These are phyloP conservation scores for Clavispora santaluciae DNA, from an alignment of 805 yeast species.

Conservation along the genomic window DNA sequence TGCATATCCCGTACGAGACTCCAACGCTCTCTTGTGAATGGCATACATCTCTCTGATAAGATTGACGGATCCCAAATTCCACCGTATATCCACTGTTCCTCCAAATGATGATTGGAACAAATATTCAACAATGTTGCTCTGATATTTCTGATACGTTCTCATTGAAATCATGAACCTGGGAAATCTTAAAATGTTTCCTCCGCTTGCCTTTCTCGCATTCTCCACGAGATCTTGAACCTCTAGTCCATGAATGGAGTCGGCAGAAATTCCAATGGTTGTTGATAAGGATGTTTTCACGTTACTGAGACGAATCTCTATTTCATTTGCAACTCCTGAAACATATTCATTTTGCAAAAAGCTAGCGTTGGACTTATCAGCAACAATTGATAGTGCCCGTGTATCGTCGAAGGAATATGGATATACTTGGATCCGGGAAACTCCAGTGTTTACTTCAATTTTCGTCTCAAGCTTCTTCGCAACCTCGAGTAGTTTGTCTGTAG, in stretches of 20 bases:
- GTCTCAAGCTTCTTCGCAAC: constrained; percentile 52
- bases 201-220: constrained; percentile 55
- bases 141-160: constrained; percentile 63
- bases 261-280: constrained; percentile 46
- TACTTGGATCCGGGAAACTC: constrained; percentile 53
- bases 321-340: constrained; percentile 45
- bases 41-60: constrained; percentile 92
- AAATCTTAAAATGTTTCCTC: constrained; percentile 75
- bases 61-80: constrained; percentile 91
- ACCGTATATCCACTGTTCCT: constrained; percentile 83
- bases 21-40: constrained; percentile 70
- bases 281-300: constrained; percentile 69
- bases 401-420: constrained; percentile 84
- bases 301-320: constrained; percentile 54
- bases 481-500: constrained; percentile 16
- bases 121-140: constrained; percentile 56
- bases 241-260: constrained; percentile 42
- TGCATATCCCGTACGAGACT: constrained; percentile 46
- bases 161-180: constrained; percentile 73
- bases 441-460: constrained; percentile 58
- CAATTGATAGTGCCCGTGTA: constrained; percentile 63
- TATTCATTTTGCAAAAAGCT: constrained; percentile 47
- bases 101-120: constrained; percentile 71
- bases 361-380: constrained; percentile 51
- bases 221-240: constrained; percentile 52